Evolutionary conservation across 2,329 filamentous ascomycete species (phyloP).

Genomic region (Botryosphaeria agaves): DNA sequence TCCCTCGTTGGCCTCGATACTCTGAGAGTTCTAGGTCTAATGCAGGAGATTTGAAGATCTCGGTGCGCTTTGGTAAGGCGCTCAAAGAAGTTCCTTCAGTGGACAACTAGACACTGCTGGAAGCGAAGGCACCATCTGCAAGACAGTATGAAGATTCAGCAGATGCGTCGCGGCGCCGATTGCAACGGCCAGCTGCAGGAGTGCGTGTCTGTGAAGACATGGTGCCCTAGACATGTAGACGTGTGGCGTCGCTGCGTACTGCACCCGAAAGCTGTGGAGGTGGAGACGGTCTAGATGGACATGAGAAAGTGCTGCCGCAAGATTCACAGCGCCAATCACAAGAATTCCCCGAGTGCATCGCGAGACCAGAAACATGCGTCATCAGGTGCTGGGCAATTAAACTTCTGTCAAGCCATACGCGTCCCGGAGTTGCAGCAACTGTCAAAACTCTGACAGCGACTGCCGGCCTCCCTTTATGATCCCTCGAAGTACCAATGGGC

Average conservation of each 20-base stretch:
- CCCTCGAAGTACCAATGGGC: no score
- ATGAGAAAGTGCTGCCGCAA: no score
- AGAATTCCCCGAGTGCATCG: neutral
- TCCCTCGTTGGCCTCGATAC: neutral
- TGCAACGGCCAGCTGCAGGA: no score
- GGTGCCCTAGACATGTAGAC: no score
- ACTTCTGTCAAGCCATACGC: neutral
- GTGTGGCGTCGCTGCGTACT: no score
- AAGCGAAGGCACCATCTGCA: neutral
- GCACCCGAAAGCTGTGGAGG: no score
- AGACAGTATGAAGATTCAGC: neutral
- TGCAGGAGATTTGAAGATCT: neutral
- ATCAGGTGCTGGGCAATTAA: neutral
- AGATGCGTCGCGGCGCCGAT: neutral
- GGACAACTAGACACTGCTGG: neutral
- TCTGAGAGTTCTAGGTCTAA: neutral
- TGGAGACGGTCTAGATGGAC: no score
- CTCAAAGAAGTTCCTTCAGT: neutral
- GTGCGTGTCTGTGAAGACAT: no score
- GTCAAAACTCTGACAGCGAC: neutral
- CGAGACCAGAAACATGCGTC: neutral
- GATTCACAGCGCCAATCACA: no score
- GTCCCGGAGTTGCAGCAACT: neutral
- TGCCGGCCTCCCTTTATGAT: neutral
- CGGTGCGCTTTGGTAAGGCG: neutral